Evolutionary conservation across 2,329 filamentous ascomycete species (phyloP).

Genomic region (Cladobotryum mycophilum): DNA sequence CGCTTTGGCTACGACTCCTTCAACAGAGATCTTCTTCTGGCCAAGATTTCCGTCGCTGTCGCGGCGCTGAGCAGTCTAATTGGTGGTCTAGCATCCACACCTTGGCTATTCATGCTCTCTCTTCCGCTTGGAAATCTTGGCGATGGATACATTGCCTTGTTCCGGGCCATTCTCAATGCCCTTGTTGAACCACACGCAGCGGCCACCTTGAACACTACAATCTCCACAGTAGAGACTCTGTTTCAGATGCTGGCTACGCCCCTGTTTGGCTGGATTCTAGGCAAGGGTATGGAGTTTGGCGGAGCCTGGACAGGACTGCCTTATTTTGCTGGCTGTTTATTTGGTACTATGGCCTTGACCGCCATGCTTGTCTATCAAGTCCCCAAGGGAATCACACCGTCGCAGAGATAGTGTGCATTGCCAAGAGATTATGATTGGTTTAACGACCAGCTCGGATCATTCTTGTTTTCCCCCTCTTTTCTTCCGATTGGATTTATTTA

Average conservation of each 20-base stretch:
- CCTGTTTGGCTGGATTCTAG: constrained; percentile 40
- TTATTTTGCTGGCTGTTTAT: constrained; percentile 33
- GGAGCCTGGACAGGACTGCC: constrained; percentile 45
- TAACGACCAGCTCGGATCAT: too few species aligned
- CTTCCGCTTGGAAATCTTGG: constrained; percentile 43
- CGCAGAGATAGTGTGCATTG: too few species aligned
- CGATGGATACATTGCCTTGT: constrained; percentile 34
- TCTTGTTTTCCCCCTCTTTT: too few species aligned
- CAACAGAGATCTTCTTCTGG: constrained; percentile 35
- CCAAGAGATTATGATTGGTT: too few species aligned
- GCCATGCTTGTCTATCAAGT: constrained; percentile 27
- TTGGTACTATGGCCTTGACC: constrained; percentile 24
- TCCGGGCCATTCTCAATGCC: constrained; percentile 46
- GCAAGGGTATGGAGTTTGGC: constrained; percentile 39
- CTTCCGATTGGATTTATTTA: too few species aligned
- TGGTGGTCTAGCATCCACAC: constrained; percentile 30
- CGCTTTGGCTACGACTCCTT: constrained; percentile 25
- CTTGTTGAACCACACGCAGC: constrained; percentile 48
- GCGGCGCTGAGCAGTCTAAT: constrained; percentile 30
- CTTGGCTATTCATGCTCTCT: constrained; percentile 30
- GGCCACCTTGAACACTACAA: constrained; percentile 46
- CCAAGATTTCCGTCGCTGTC: constrained; percentile 28
- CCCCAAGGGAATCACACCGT: constrained; percentile 10
- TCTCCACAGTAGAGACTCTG: constrained; percentile 44
- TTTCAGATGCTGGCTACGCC: constrained; percentile 43